Evolutionary conservation across 352 stramenopile species (phyloP).

Genomic region (Pythium oligandrum): DNA sequence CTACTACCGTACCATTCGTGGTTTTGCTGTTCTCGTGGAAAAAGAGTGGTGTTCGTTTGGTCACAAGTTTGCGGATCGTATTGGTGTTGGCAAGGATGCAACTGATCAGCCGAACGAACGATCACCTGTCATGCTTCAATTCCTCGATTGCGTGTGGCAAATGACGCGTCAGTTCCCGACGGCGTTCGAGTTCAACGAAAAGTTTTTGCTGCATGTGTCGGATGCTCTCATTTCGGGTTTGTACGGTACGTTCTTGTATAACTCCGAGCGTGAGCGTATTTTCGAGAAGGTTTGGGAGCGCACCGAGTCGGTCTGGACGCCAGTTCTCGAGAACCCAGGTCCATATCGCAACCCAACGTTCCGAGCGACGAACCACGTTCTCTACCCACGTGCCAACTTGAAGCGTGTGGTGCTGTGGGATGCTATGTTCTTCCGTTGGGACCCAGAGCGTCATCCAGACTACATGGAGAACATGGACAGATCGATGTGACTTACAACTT

Average conservation of each 20-base stretch:
- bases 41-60: constrained; percentile 89
- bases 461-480: constrained; percentile 87
- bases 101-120: constrained; percentile 77
- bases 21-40: constrained; percentile 79
- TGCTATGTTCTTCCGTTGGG: constrained; percentile 84
- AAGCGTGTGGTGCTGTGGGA: constrained; percentile 86
- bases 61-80: constrained; percentile 86
- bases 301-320: constrained; percentile 81
- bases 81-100: constrained; percentile 77
- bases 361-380: constrained; percentile 67
- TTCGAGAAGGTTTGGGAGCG: constrained; percentile 84
- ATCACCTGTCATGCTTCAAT: constrained; percentile 85
- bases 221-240: constrained; percentile 76
- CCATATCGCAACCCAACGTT: constrained; percentile 77
- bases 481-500: constrained; percentile 83
- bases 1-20: constrained; percentile 81
- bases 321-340: constrained; percentile 58
- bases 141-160: constrained; percentile 84
- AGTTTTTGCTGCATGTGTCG: constrained; percentile 74
- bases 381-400: constrained; percentile 80
- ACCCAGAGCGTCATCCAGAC: constrained; percentile 76
- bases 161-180: constrained; percentile 87
- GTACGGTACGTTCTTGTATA: constrained; percentile 83
- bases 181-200: constrained; percentile 87
- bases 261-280: constrained; percentile 79